Evolutionary conservation across 83 land plant genomes (phyloP).

Genomic region (Picea engelmannii): DNA sequence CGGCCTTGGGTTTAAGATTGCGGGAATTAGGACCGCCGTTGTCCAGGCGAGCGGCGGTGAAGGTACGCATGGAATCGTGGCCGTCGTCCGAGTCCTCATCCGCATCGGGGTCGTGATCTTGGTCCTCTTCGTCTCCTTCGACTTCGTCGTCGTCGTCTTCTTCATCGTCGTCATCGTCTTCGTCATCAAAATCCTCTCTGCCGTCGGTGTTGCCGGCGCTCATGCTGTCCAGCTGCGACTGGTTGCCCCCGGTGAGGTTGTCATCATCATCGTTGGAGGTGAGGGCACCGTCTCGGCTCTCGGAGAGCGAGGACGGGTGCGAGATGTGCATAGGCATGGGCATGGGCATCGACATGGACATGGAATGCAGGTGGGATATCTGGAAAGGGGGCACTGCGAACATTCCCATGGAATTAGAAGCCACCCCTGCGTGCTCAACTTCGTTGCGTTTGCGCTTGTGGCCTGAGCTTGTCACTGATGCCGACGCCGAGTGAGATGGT

Average conservation of each 20-base stretch:
- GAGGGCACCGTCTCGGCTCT: conserved; percentile 49
- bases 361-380: conserved; percentile 19
- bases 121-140: conserved; percentile 40
- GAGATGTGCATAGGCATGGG: neutral
- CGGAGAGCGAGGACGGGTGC: conserved; percentile 28
- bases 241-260: conserved; percentile 12
- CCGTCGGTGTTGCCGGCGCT: conserved; percentile 64
- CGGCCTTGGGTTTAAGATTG: neutral
- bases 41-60: conserved; percentile 86
- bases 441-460: conserved; percentile 66
- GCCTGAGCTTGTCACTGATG: conserved; percentile 53
- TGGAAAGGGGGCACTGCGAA: conserved; percentile 27
- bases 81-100: conserved; percentile 51
- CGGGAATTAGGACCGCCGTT: conserved; percentile 11
- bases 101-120: conserved; percentile 33
- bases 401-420: conserved; percentile 25
- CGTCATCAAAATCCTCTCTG: conserved; percentile 38
- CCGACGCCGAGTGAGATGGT: conserved; percentile 73
- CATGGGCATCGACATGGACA: neutral
- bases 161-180: conserved; percentile 60
- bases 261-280: conserved; percentile 60
- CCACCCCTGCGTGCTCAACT: neutral
- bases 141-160: conserved; percentile 47
- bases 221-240: conserved; percentile 63
- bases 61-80: conserved; percentile 64